Base-by-base conservation (phyloP, 2,329 filamentous ascomycete species). In the Microsporum audouinii region DNA sequence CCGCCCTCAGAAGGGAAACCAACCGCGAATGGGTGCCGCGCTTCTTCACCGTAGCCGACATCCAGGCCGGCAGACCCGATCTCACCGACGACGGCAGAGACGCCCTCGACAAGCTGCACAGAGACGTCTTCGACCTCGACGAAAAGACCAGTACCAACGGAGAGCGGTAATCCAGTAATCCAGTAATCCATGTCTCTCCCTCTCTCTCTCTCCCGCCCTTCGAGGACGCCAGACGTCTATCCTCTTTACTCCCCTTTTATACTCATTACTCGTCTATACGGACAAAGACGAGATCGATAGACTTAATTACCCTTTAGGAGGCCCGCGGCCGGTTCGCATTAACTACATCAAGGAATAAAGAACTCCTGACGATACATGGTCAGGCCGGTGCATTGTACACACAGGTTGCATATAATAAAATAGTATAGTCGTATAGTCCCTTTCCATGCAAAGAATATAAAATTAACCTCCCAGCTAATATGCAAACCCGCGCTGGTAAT, bases 21-120 rank as follows among this genome's bases (percentile, higher is more conserved):
- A 83, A 85, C 10, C 81, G 83, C 62, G 82, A 84, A 38, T 99
- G 89, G 85, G 80, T 86, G 66, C 94, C 94, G n/a, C 81, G 90
- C 49, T 99, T 95, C 76, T 99, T 99, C 75, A 85, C 80, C 0
- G 80, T 79, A 2, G 79, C 79, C 0, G 78, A 83, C n/a, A 83
- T 82, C 58, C 78, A 81, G 0, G 69, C 80, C 33, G 86, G 86
- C 1, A 81, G 78, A 68, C 86, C 86, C 0, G 80, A 85, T 63
- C 72, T 88, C 65, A 87, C 81, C 0, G 75, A 79, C 55, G 84
- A 87, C 57, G 86, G 86, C n/a, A 76, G 78, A 63, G 75, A 75
- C 68, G 82, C 75, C 2, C 72, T 88, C 59, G 75, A 81, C 61
- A 79, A 80, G 1, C 67, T 88, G 64, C 81, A 83, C 61, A 72